Percentiles rank a stretch among this genome's conserved stretches.
Evolutionary conservation across 371 early-diverging fungal genomes (phyloP).

Genomic region (Mucor racemosus): DNA sequence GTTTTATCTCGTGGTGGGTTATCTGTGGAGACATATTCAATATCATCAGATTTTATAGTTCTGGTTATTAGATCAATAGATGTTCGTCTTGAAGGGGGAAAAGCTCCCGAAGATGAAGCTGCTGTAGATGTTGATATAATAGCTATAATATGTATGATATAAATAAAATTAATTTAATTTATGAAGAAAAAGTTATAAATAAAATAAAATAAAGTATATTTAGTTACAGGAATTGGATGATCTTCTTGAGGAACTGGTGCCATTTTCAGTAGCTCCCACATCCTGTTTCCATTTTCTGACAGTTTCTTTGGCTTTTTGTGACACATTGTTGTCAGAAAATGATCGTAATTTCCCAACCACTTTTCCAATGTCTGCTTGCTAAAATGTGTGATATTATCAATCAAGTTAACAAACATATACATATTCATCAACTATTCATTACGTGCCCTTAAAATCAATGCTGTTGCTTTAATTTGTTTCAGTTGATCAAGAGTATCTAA

Average conservation of each 20-base stretch:
- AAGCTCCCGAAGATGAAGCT: no score
- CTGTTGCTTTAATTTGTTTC: conserved; percentile 17
- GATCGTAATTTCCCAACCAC: conserved; percentile 73
- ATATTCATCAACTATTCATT: not conserved
- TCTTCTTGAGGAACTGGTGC: not conserved
- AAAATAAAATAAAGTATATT: not conserved
- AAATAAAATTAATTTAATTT: not conserved
- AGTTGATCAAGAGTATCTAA: not conserved
- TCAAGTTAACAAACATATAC: no score
- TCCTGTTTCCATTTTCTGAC: conserved; percentile 85
- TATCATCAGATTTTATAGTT: conserved; percentile 63
- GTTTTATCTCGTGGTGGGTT: conserved; percentile 79
- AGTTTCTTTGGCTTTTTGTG: conserved; percentile 64
- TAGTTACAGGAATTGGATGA: not conserved
- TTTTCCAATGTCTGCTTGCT: conserved; percentile 70
- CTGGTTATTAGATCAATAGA: conserved; percentile 24
- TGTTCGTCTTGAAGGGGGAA: not conserved
- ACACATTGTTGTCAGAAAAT: conserved; percentile 60
- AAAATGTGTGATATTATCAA: conserved; percentile 45
- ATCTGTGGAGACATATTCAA: conserved; percentile 63
- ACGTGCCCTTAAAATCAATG: conserved; percentile 26
- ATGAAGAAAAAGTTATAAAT: not conserved
- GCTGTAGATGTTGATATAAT: not conserved
- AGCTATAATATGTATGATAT: not conserved
- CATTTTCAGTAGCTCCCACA: conserved; percentile 33